A percentile compares a stretch with the other conserved stretches of the same genome.
These are phyloP conservation scores for Syncephalastrum contaminatum DNA, from an alignment of 371 early-diverging fungal species.

Conservation along the genomic window DNA sequence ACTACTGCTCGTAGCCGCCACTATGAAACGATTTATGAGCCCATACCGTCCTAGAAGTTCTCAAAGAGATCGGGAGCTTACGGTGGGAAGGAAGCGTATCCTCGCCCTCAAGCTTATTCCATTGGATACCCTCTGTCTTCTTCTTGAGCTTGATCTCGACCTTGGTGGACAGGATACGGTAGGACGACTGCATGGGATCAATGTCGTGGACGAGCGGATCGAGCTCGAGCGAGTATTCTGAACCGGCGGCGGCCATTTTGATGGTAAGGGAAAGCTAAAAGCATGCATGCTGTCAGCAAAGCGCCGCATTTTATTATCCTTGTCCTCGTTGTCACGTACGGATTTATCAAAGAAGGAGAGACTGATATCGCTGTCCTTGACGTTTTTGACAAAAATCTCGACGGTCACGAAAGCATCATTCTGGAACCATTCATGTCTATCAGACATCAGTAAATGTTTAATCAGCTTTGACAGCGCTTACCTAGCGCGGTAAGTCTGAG, in stretches of 20 bases:
- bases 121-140: slow-evolving; percentile 64
- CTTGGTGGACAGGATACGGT: slow-evolving; percentile 83
- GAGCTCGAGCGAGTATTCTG: slow-evolving; percentile 78
- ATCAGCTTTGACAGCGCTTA: background rate
- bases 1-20: slow-evolving; percentile 14
- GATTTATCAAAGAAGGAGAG: slow-evolving; percentile 64
- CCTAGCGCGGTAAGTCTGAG: slow-evolving; percentile 17
- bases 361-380: slow-evolving; percentile 63
- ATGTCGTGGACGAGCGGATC: slow-evolving; percentile 82
- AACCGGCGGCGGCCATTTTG: slow-evolving; percentile 68
- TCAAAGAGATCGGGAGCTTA: slow-evolving; percentile 12
- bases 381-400: slow-evolving; percentile 88
- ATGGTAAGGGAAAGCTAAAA: slow-evolving; percentile 70
- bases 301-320: background rate
- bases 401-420: slow-evolving; percentile 86
- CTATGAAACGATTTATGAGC: slow-evolving; percentile 6
- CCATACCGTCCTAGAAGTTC: background rate
- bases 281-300: background rate
- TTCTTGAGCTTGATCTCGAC: slow-evolving; percentile 93
- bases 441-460: background rate
- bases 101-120: slow-evolving; percentile 80
- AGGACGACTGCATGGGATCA: slow-evolving; percentile 67
- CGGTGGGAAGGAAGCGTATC: slow-evolving; percentile 38
- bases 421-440: slow-evolving; percentile 97
- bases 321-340: slow-evolving; percentile 28